Evolutionary conservation across 1,284 basidiomycete genomes (phyloP).

Genomic region (Fomes fomentarius): DNA sequence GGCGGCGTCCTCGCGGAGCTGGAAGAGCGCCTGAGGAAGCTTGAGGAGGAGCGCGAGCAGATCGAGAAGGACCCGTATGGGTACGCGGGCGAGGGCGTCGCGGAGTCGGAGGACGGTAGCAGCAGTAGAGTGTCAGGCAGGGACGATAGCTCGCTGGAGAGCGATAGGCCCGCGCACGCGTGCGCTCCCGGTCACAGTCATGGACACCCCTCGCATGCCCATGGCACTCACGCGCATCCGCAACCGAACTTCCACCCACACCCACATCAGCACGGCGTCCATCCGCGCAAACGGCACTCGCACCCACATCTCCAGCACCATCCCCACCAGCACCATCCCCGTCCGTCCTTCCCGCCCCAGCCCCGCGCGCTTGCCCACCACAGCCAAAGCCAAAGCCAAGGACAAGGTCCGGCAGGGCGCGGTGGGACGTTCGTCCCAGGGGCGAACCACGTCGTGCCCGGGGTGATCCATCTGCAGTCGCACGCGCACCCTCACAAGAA

Average conservation of each 20-base stretch:
- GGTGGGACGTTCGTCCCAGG: neutral
- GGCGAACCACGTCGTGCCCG: conserved; percentile 20
- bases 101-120: conserved; percentile 17
- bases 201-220: neutral
- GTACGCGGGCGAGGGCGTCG: conserved; percentile 30
- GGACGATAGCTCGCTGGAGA: conserved; percentile 20
- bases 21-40: conserved; percentile 41
- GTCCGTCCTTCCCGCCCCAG: conserved; percentile 19
- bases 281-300: conserved; percentile 35
- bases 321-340: conserved; percentile 22
- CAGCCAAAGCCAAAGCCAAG: conserved; percentile 27
- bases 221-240: neutral
- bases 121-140: conserved; percentile 10
- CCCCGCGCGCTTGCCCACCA: conserved; percentile 12
- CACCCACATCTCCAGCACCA: conserved; percentile 28
- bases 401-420: conserved; percentile 18
- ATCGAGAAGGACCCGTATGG: conserved; percentile 40
- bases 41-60: conserved; percentile 43
- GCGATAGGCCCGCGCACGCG: conserved; percentile 1
- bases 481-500: conserved; percentile 16
- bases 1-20: conserved; percentile 42
- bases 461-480: conserved; percentile 31
- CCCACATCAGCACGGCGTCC: conserved; percentile 11
- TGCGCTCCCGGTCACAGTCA: conserved; percentile 9
- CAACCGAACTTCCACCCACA: conserved; percentile 17